These are phyloP conservation scores for Verticillium dahliae DNA, from an alignment of 2,329 filamentous ascomycete species.

Conservation along the genomic window DNA sequence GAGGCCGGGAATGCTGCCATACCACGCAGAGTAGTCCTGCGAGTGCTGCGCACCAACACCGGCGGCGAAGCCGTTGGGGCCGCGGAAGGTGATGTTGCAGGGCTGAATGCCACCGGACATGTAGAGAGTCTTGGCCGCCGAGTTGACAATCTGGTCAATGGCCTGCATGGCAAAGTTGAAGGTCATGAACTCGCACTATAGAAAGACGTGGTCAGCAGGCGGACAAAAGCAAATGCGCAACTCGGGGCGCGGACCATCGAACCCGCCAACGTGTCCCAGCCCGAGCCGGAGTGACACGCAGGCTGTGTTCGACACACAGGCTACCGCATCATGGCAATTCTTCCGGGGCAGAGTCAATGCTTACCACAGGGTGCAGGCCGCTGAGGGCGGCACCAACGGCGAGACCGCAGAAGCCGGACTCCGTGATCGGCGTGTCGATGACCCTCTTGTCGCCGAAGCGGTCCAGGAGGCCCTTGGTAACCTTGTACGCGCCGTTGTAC, in stretches of 20 bases:
- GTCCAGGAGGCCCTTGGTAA: constrained; percentile 95
- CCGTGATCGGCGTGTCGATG: constrained; percentile 97
- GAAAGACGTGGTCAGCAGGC: neutral
- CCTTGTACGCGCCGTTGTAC: constrained; percentile 99
- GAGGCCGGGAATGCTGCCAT: constrained; percentile 92
- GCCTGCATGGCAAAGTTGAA: constrained; percentile 99
- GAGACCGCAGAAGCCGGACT: constrained; percentile 90
- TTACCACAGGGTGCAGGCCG: constrained; percentile 86
- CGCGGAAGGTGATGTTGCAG: constrained; percentile 99
- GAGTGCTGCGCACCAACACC: constrained; percentile 98
- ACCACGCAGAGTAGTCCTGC: constrained; percentile 98
- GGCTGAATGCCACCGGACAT: constrained; percentile 99
- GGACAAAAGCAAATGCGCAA: constrained; percentile 3
- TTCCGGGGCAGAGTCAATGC: constrained; percentile 26
- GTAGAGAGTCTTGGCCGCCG: constrained; percentile 97
- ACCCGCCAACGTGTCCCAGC: neutral
- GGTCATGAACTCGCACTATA: constrained; percentile 98
- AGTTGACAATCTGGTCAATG: constrained; percentile 99
- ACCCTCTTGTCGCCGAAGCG: constrained; percentile 96
- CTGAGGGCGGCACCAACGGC: constrained; percentile 92
- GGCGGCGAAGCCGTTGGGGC: constrained; percentile 93
- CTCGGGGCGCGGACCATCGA: neutral
- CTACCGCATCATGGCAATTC: neutral
- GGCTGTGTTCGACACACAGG: neutral
- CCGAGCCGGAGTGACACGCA: neutral